Evolutionary conservation across 2,329 filamentous ascomycete species (phyloP).

Genomic region (Ambrosiella beaveri): DNA sequence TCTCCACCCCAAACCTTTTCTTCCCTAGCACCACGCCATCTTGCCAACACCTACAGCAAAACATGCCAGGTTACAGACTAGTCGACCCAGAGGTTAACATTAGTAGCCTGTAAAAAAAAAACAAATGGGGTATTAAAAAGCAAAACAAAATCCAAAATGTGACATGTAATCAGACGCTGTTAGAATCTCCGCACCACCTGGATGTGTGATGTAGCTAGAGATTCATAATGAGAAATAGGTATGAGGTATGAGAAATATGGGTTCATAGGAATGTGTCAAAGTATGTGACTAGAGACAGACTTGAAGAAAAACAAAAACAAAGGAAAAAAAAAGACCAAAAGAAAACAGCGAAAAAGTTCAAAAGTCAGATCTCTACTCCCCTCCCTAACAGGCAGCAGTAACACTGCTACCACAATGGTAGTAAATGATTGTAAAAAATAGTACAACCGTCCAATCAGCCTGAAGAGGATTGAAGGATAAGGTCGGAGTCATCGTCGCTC

Average conservation of each 20-base stretch:
- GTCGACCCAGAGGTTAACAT: too few relatives aligned
- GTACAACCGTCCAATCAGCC: slow-evolving; percentile 10
- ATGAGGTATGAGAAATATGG: too few relatives aligned
- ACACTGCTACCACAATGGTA: neutral
- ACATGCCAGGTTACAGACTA: too few relatives aligned
- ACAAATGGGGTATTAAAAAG: neutral
- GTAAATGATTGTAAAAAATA: slow-evolving; percentile 8
- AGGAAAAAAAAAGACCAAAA: neutral
- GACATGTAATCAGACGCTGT: neutral
- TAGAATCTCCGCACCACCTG: too few relatives aligned
- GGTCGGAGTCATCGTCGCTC: slow-evolving; percentile 12
- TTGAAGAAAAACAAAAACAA: slow-evolving; percentile 7
- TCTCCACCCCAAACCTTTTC: neutral
- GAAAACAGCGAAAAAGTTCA: neutral
- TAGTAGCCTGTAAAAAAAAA: neutral
- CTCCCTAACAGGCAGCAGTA: neutral
- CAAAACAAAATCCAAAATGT: neutral
- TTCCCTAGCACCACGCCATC: neutral
- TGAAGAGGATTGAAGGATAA: slow-evolving; percentile 9
- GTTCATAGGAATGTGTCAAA: too few relatives aligned
- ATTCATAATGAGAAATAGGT: too few relatives aligned
- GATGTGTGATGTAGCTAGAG: too few relatives aligned
- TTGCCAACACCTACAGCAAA: neutral
- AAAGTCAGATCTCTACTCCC: neutral
- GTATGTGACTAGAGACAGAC: neutral